phyloP scores from a whole-genome alignment of 164 flowering plant genomes.

The Vitis vinifera region ASM3070453v1 NC_081812.1:2136001-2136500 shows the following conservation, averaged over 20 bases:
- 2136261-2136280: slow-evolving; percentile 94
- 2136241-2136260: slow-evolving; percentile 97
- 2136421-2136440: slow-evolving; percentile 86
- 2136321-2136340: neutral
- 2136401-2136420: slow-evolving; percentile 79
- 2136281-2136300: slow-evolving; percentile 10
- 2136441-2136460: slow-evolving; percentile 89
- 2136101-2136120: neutral
- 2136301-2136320: neutral
- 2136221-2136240: slow-evolving; percentile 87
- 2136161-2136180: neutral
- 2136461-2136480: neutral
- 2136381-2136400: slow-evolving; percentile 89
- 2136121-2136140: neutral
- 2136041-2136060: no score
- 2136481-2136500: neutral
- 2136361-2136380: slow-evolving; percentile 57
- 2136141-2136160: neutral
- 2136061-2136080: no score
- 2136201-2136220: slow-evolving; percentile 5
- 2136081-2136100: no score
- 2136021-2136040: no score
- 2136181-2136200: neutral
- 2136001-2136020: no score
- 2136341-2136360: neutral